These are phyloP conservation scores for Eucalyptus marginata DNA, from an alignment of 345 rosid species.

Conservation along the genomic window DNA sequence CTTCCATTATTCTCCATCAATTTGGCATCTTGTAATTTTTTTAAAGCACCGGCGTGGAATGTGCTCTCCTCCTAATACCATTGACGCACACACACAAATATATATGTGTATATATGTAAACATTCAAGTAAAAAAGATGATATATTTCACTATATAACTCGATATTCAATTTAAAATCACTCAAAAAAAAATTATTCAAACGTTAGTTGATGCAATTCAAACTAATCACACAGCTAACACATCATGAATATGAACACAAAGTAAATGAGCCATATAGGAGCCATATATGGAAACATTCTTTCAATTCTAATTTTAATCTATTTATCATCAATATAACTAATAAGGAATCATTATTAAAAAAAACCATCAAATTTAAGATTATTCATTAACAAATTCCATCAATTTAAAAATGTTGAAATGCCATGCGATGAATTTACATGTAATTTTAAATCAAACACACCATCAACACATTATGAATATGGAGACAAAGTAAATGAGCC, in stretches of 20 bases:
- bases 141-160: neutral
- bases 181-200: neutral
- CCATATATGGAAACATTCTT: neutral
- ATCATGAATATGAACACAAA: neutral
- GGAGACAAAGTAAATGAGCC: neutral
- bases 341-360: neutral
- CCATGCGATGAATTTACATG: fast-evolving
- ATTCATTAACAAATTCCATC: neutral
- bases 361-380: neutral
- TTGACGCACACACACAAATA: neutral
- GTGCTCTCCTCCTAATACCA: neutral
- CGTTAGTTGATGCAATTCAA: neutral
- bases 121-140: neutral
- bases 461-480: fast-evolving
- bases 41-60: neutral
- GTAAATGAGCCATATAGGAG: neutral
- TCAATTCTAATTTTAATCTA: neutral
- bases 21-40: neutral
- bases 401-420: no score
- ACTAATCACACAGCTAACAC: fast-evolving
- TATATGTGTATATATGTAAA: fast-evolving
- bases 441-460: neutral
- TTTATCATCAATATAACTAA: neutral
- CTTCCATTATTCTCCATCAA: neutral
- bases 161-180: neutral